Evolutionary conservation across 75 land plant genomes (phyloP).

Genomic region (Pinus tabuliformis): DNA sequence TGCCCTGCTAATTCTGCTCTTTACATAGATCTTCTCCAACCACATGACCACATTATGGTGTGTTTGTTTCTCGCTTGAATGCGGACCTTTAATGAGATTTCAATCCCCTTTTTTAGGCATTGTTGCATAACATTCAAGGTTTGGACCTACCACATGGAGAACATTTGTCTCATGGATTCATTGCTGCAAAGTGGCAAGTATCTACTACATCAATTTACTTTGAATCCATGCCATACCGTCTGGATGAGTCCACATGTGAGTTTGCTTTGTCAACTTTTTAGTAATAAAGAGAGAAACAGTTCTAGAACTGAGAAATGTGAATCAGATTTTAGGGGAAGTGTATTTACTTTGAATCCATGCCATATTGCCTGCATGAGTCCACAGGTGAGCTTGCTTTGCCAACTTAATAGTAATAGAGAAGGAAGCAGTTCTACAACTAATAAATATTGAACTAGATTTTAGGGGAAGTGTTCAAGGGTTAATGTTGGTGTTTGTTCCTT

Average conservation of each 20-base stretch:
- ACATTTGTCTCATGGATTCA: constrained; percentile 86
- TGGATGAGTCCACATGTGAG: constrained; percentile 69
- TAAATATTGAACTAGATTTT: no score
- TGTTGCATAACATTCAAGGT: constrained; percentile 32
- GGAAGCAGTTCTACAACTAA: no score
- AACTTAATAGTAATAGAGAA: no score
- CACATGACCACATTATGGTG: constrained; percentile 94
- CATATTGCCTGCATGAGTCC: no score
- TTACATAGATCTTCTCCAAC: constrained; percentile 81
- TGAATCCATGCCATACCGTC: constrained; percentile 90
- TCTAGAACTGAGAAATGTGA: no score
- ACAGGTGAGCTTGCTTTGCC: no score
- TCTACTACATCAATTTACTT: constrained; percentile 87
- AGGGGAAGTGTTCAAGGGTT: no score
- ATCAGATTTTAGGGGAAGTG: no score
- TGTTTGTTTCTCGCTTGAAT: neutral
- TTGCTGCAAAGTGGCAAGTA: constrained; percentile 83
- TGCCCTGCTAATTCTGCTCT: constrained; percentile 93
- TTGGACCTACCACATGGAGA: constrained; percentile 90
- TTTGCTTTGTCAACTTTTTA: no score
- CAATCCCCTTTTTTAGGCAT: neutral
- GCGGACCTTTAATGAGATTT: neutral
- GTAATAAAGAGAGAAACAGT: no score
- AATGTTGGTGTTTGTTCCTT: neutral
- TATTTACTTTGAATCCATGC: no score